These are phyloP conservation scores for Globisporangium spiculum DNA, from an alignment of 352 stramenopile species.

Conservation along the genomic window DNA sequence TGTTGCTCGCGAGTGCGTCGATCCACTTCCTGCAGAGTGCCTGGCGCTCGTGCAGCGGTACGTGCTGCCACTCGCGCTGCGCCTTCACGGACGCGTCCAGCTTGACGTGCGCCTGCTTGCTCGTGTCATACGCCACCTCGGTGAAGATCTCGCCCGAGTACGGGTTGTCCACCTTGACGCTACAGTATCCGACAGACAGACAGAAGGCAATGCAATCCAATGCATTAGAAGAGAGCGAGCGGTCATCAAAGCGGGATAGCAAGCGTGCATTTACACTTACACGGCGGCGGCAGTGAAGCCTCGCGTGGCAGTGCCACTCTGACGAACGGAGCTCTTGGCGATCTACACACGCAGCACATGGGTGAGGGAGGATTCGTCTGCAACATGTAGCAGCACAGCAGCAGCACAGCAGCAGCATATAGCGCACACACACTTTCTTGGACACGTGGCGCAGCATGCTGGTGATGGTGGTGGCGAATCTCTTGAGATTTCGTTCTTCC, in stretches of 20 bases:
- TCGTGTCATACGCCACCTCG: slow-evolving; percentile 61
- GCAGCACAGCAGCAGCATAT: neutral
- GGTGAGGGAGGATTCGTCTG: neutral
- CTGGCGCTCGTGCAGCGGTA: slow-evolving; percentile 57
- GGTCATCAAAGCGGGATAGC: neutral
- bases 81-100: slow-evolving; percentile 51
- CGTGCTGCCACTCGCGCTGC: slow-evolving; percentile 58
- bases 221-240: neutral
- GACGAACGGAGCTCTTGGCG: slow-evolving; percentile 10
- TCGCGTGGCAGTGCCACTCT: slow-evolving; percentile 1
- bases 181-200: slow-evolving; percentile 7
- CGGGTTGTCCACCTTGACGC: slow-evolving; percentile 70
- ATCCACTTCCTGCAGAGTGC: slow-evolving; percentile 65
- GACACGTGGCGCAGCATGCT: slow-evolving; percentile 20
- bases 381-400: neutral
- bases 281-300: slow-evolving; percentile 6
- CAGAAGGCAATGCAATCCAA: neutral
- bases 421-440: slow-evolving; percentile 12
- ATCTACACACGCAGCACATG: slow-evolving; percentile 8
- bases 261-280: slow-evolving; percentile 1
- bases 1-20: slow-evolving; percentile 46
- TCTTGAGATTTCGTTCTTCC: neutral
- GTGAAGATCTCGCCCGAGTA: slow-evolving; percentile 68
- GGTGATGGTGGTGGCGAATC: neutral
- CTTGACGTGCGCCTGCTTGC: slow-evolving; percentile 49